Evolutionary conservation across 106 monocot genomes (phyloP), one percentile per base, ranked within the genome.

Genomic region (Dioscorea dumetorum): DNA sequence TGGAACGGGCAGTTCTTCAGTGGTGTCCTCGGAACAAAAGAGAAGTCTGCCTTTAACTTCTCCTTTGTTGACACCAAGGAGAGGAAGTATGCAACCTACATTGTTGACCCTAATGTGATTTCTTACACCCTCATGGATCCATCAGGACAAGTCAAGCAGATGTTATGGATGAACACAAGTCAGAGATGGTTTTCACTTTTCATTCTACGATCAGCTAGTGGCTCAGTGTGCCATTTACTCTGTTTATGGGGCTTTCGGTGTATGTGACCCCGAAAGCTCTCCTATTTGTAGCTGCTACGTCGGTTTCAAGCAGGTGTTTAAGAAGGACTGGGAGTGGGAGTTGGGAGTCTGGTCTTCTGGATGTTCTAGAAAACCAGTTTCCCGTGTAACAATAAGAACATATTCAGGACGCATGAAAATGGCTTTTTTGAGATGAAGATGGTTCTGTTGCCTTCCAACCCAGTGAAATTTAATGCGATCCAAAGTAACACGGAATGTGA

Each of bases 341-440:
- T 48, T 73, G 31, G 67, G 73, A 16, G 48, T 56, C 57, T 33
- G 61, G 24, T 33, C 57, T 21, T 19, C n/a, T 3, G 70, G 80
- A 0, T 80, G 80, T 48, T 18, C 48, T 11, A 74, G 80, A 31
- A 70, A 17, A 71, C 70, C 4, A 33, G 51, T 0, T 67, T 75
- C 49, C 65, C 49, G 18, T 75, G 73, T 4, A 21, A 17, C 5
- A 49, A 10, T 1, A 75, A 41, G 13, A 63, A 48, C 54, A 23
- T 35, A 0, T 18, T 2, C 4, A 34, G 41, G 6, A 41, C 9
- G 0, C n/a, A 3, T 5, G 75, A 67, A 33, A 69, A 79, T 64
- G 49, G 18, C 5, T 79, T 79, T 58, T 35, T 24, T 16, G 5
- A 50, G 53, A 61, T 78, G 53, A 22, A 60, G 5, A 22, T 17